These are phyloP conservation scores for Aspergillus intermedius DNA, from an alignment of 2,329 filamentous ascomycete species.

Conservation along the genomic window DNA sequence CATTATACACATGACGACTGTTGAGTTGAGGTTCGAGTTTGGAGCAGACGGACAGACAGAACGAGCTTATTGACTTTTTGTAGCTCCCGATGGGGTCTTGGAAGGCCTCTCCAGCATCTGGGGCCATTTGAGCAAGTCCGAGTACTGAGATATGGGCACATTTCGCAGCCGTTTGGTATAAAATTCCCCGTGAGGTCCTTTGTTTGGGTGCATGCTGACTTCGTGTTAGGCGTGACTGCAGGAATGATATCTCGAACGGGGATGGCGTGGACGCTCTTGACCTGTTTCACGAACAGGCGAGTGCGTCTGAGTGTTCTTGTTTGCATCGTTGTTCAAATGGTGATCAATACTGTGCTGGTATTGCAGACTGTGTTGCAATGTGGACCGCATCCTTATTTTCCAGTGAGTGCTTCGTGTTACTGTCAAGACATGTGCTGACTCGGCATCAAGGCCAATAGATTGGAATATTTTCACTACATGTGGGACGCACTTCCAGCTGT, in stretches of 20 bases:
- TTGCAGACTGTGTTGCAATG: neutral
- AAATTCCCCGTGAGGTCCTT: neutral
- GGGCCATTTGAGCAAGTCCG: neutral
- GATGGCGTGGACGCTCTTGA: neutral
- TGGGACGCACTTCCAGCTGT: constrained; percentile 30
- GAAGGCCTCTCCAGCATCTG: neutral
- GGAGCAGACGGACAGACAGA: neutral
- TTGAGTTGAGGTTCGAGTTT: neutral
- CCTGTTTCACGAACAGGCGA: neutral
- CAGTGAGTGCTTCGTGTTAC: neutral
- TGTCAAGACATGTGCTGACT: constrained; percentile 1
- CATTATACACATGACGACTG: neutral
- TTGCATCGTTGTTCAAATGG: neutral
- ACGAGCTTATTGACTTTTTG: neutral
- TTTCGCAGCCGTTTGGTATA: neutral
- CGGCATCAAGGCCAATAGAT: constrained; percentile 22
- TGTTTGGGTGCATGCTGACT: neutral
- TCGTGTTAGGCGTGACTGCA: neutral
- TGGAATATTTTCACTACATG: constrained; percentile 33
- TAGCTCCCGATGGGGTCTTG: neutral
- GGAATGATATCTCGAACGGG: neutral
- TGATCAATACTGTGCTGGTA: neutral
- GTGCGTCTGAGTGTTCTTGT: neutral
- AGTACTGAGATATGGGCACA: neutral
- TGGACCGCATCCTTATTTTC: neutral